Conservation (phyloP, 371 early-diverging fungal genomes). For the Apophysomyces sp. region DNA sequence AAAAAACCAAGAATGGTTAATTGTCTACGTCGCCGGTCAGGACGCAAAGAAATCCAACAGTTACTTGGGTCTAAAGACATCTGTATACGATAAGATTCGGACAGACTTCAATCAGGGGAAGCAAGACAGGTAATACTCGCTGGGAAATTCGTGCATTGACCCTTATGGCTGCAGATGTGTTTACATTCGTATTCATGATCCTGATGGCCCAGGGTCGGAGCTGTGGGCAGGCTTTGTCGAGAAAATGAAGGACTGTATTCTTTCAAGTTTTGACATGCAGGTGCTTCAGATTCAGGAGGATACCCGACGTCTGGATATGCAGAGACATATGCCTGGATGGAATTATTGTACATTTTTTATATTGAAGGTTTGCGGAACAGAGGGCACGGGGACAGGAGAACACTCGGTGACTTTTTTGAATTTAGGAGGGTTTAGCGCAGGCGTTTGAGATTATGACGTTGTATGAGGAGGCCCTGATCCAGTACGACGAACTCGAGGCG, state of each 20-base stretch:
- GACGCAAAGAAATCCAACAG: constrained; percentile 61
- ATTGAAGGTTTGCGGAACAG: constrained; percentile 55
- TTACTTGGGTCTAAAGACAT: constrained; percentile 66
- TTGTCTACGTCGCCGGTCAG: constrained; percentile 81
- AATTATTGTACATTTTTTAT: constrained; percentile 97
- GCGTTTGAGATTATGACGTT: constrained; percentile 86
- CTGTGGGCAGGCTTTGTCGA: constrained; percentile 77
- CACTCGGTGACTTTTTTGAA: not conserved
- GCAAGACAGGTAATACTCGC: constrained; percentile 55
- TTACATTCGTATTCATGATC: constrained; percentile 59
- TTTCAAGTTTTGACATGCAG: constrained; percentile 79
- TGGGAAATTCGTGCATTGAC: not conserved
- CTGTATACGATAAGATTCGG: constrained; percentile 84
- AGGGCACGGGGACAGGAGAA: not conserved
- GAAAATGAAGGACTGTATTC: constrained; percentile 79
- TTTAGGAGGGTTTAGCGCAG: constrained; percentile 79
- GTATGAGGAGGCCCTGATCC: constrained; percentile 84
- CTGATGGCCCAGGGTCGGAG: constrained; percentile 65
- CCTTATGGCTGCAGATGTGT: constrained; percentile 41
- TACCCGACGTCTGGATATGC: constrained; percentile 84
- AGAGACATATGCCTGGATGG: constrained; percentile 95
- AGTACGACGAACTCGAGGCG: constrained; percentile 95
- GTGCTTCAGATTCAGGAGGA: constrained; percentile 85
- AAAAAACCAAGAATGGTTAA: constrained; percentile 91
- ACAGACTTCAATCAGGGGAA: constrained; percentile 83